Base-by-base conservation (phyloP, 306 rosid species). In the Rosa persica region DNA sequence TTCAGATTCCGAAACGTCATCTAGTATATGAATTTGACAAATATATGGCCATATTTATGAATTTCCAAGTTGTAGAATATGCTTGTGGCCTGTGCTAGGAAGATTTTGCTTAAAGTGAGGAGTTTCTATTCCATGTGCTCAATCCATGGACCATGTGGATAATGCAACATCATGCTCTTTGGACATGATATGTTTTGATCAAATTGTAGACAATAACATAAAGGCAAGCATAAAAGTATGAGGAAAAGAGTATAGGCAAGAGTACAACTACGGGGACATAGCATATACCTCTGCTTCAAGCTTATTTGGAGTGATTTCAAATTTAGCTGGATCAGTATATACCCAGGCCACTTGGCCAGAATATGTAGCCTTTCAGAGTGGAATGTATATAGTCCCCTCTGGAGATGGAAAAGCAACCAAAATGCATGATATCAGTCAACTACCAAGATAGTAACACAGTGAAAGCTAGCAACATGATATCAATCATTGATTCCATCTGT, bases 261-360 rank as follows among this genome's bases (percentile, higher is more conserved):
- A 30, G 34, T 30, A 30, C 34, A 30, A 30, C 34, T 2, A 30
- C 1, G 34, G 34, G 34, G 34, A 30, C 34, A 12, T 47, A 30
- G 72, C 70, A 47, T 43, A 23, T 81, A 93, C 98, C 87, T 91
- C 34, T 30, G 34, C 34, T 30, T 30, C 34, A 30, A 30, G 34
- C 34, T 30, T 30, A 83, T 89, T 94, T 43, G 97, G 96, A 72
- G 84, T 93, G 55, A 96, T 93, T 82, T 93, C 97, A 58, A 91
- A 90, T 8, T 97, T 97, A 65, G 92, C 85, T 20, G 90, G 72
- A 66, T 93, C 96, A 19, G 98, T 93, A 47, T 48, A 2, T 13
- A 48, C 97, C 97, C 0, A 30, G 34, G 34, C 34, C 92, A 81
- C 23, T 82, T 87, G 4, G 86, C 96, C 46, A 92, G 89, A 80